Evolutionary conservation across 768 basidiomycete species (phyloP), one percentile per base, ranked within the genome.

Genomic region (Termitomyces bulborhizus): DNA sequence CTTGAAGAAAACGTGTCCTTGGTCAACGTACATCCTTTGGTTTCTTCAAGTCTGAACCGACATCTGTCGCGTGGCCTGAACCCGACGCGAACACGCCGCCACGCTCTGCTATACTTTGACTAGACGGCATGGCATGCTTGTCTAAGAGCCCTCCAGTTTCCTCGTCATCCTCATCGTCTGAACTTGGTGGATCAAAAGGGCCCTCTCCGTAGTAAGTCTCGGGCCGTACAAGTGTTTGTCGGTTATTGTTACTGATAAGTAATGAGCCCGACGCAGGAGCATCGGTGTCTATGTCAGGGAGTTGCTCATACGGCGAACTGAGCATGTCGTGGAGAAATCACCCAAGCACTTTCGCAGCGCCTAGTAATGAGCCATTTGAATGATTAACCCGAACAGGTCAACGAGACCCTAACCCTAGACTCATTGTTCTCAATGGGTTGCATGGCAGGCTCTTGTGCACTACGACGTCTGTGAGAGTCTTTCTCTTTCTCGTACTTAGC

Each of bases 151-250:
- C 79, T 9, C 40, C 59, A 3, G 45, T 60, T 40, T 63, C 60
- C 18, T 46, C 21, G 54, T 75, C 74, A 27, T 80, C 78, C 54
- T 85, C 87, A n/a, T 86, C 86, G 46, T 85, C 85, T n/a, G 88
- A 90, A 62, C 86, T 88, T 6, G 88, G 86, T 21, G 85, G 77
- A 60, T 89, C 86, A 63, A 90, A 92, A 0, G 82, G 76, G 0
- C 89, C 88, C 18, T 90, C 88, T 31, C 79, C 85, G 60, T 91
- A 91, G 69, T 91, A 91, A 6, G 63, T 68, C 31, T 65, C 62
- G 6, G 73, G 72, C 37, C 59, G 51, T 29, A 24, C 58, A 21
- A 58, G 27, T 29, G 57, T 18, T 21, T 39, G 37, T 50, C 56
- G 55, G 26, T 55, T 56, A 4, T 57, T 56, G 6, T 57, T 56